Conservation (phyloP, 2,329 filamentous ascomycete genomes). For the Hypoxylon sp. region DNA sequence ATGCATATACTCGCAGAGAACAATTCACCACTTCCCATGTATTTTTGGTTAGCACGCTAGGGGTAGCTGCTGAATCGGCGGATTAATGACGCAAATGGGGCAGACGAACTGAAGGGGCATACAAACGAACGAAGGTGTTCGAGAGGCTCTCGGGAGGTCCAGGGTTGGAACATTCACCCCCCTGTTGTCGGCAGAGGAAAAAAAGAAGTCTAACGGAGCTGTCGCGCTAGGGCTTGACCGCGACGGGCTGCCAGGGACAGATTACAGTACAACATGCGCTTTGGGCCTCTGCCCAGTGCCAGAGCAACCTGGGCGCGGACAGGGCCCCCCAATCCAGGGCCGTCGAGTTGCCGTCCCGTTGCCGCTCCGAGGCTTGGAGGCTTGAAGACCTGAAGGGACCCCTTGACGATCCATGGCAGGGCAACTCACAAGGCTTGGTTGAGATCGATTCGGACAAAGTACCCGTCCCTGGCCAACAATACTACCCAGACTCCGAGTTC, state of each 20-base stretch:
- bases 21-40: constrained; percentile 50
- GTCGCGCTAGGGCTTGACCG: constrained; percentile 26
- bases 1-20: constrained; percentile 59
- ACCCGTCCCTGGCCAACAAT: constrained; percentile 45
- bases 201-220: constrained; percentile 38
- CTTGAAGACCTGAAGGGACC: constrained; percentile 40
- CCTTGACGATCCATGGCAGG: constrained; percentile 47
- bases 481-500: constrained; percentile 41
- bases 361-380: constrained; percentile 36
- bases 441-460: constrained; percentile 47
- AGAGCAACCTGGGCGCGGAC: constrained; percentile 26
- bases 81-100: constrained; percentile 51
- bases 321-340: constrained; percentile 23
- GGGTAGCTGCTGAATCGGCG: constrained; percentile 44
- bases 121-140: constrained; percentile 49
- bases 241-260: constrained; percentile 18
- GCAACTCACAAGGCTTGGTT: constrained; percentile 47
- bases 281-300: constrained; percentile 33
- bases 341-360: constrained; percentile 30
- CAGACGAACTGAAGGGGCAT: constrained; percentile 46
- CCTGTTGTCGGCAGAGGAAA: constrained; percentile 32
- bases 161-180: constrained; percentile 31
- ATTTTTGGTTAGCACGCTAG: constrained; percentile 50
- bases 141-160: constrained; percentile 29
- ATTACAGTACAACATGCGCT: constrained; percentile 32